Evolutionary conservation across 192 early-diverging fungal species (phyloP).

Genomic region (Haplosporangium gracile): DNA sequence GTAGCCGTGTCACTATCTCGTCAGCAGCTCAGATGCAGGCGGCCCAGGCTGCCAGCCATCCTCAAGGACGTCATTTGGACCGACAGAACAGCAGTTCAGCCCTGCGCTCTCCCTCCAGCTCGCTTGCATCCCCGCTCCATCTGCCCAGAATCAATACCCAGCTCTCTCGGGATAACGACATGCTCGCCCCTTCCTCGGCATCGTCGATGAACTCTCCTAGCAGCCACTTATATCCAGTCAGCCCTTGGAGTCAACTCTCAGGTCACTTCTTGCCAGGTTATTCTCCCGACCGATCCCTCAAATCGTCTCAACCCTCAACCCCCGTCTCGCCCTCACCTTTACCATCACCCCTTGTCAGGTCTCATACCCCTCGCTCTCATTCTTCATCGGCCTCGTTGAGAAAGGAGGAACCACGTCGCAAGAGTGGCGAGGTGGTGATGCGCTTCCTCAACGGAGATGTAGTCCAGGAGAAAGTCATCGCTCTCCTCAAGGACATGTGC

Average conservation of each 20-base stretch:
- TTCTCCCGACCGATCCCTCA: conserved; percentile 22
- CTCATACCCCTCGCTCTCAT: conserved; percentile 18
- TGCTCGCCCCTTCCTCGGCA: not conserved
- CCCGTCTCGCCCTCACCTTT: conserved; percentile 43
- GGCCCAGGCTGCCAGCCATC: conserved; percentile 13
- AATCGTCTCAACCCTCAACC: conserved; percentile 19
- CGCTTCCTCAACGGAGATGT: conserved; percentile 53
- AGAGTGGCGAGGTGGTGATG: conserved; percentile 47
- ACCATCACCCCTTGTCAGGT: conserved; percentile 35
- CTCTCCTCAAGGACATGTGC: conserved; percentile 50
- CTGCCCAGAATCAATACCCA: conserved; percentile 46
- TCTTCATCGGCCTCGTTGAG: not conserved
- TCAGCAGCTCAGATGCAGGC: conserved; percentile 7
- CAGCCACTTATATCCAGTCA: not conserved
- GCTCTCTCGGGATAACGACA: conserved; percentile 9
- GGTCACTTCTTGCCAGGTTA: conserved; percentile 8
- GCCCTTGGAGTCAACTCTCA: not conserved
- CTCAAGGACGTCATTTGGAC: not conserved
- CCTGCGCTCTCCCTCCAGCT: not conserved
- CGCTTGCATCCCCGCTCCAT: not conserved
- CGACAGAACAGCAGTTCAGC: not conserved
- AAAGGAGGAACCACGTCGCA: conserved; percentile 32
- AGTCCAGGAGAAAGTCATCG: conserved; percentile 26
- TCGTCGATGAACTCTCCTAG: not conserved
- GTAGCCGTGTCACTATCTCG: conserved; percentile 21